Percentiles rank a stretch among this genome's conserved stretches.
These are phyloP conservation scores for Nakaseomyces sp. DNA, from an alignment of 1,139 yeast species.

Conservation along the genomic window DNA sequence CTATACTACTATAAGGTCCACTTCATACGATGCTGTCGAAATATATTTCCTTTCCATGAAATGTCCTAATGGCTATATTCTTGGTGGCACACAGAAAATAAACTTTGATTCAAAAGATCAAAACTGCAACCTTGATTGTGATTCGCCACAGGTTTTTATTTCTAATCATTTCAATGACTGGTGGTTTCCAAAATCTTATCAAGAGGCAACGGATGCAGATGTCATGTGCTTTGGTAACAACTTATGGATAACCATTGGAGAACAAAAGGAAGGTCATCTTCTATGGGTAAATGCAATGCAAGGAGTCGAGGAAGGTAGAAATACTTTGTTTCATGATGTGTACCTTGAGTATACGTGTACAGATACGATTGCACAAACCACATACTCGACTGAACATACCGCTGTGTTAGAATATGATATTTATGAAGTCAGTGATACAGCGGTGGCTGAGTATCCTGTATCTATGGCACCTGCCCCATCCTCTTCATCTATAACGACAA, in stretches of 20 bases:
- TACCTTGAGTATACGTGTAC: constrained; percentile 23
- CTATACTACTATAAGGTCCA: constrained; percentile 26
- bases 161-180: constrained; percentile 30
- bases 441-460: constrained; percentile 8
- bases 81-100: constrained; percentile 25
- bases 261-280: constrained; percentile 18
- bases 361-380: constrained; percentile 22
- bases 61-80: constrained; percentile 27
- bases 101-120: constrained; percentile 19
- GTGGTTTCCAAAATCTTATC: constrained; percentile 24
- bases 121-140: constrained; percentile 25
- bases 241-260: constrained; percentile 17
- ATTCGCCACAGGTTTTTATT: constrained; percentile 21
- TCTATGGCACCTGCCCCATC: background rate
- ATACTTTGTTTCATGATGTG: constrained; percentile 21
- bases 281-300: constrained; percentile 29
- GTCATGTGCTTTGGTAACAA: constrained; percentile 19
- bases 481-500: background rate
- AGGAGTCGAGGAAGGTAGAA: constrained; percentile 15
- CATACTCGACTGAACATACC: constrained; percentile 18
- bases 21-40: constrained; percentile 28
- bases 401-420: constrained; percentile 15
- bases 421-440: constrained; percentile 16
- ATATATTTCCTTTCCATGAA: constrained; percentile 29
- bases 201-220: constrained; percentile 12